Percentiles rank a stretch among this genome's conserved stretches.
These are phyloP conservation scores for Chlamydomonas eustigma DNA, from an alignment of 139 green algal genomes.

Conservation along the genomic window DNA sequence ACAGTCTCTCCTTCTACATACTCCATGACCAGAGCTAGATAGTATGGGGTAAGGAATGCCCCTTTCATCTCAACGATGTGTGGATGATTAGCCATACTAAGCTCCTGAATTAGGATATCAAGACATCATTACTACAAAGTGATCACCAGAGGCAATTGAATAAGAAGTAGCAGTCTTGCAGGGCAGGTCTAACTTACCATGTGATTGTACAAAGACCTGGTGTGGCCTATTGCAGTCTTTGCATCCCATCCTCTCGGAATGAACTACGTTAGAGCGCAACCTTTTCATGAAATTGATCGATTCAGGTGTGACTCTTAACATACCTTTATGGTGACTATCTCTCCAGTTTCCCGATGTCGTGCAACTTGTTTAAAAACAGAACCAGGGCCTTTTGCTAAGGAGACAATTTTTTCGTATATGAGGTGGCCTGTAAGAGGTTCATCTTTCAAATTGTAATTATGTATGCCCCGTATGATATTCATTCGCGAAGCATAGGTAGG, in stretches of 20 bases:
- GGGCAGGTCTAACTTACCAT: too few relatives aligned
- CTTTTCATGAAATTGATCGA: too few relatives aligned
- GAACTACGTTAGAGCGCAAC: too few relatives aligned
- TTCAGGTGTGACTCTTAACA: too few relatives aligned
- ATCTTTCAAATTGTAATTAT: not conserved
- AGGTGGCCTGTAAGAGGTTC: constrained; percentile 16
- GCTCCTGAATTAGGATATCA: constrained; percentile 34
- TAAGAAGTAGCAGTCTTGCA: too few relatives aligned
- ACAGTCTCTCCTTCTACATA: constrained; percentile 48
- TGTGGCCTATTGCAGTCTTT: not conserved
- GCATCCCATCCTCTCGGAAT: constrained; percentile 7
- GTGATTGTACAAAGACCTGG: not conserved
- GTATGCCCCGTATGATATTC: too few relatives aligned
- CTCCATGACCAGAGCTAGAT: constrained; percentile 42
- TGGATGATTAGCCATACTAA: constrained; percentile 60
- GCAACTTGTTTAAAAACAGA: constrained; percentile 16
- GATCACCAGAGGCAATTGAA: too few relatives aligned
- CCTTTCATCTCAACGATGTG: constrained; percentile 94
- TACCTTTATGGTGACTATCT: constrained; percentile 54
- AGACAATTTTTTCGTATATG: constrained; percentile 11
- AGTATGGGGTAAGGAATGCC: constrained; percentile 37
- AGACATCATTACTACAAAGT: too few relatives aligned
- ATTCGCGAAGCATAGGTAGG: too few relatives aligned
- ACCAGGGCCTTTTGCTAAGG: constrained; percentile 7
- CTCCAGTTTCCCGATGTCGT: constrained; percentile 42